A percentile compares a stretch with the other conserved stretches of the same genome.
These are phyloP conservation scores for Fragilaria crotonensis DNA, from an alignment of 108 stramenopile species.

Conservation along the genomic window DNA sequence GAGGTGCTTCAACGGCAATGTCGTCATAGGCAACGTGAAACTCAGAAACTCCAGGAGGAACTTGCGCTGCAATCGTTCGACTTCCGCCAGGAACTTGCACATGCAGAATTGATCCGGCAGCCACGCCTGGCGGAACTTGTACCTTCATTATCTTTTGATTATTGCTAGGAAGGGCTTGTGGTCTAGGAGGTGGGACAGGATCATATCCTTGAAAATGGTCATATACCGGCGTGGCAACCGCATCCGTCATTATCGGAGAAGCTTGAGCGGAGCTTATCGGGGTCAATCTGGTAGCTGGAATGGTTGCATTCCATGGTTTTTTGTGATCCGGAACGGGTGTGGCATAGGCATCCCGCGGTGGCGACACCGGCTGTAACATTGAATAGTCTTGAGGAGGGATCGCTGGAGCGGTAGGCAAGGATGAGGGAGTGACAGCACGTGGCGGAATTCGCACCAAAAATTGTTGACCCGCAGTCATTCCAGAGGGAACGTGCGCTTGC, in stretches of 20 bases:
- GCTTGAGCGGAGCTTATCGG: not conserved
- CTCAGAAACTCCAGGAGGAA: conserved; percentile 27
- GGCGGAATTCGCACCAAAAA: conserved; percentile 26
- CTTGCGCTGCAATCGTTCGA: conserved; percentile 21
- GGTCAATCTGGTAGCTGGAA: no score
- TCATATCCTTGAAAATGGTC: not conserved
- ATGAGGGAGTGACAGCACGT: not conserved
- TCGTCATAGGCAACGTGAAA: conserved; percentile 37
- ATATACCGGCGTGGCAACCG: conserved; percentile 1
- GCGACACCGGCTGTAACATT: no score
- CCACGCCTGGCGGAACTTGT: conserved; percentile 21
- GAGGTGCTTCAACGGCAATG: not conserved
- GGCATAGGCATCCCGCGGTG: no score
- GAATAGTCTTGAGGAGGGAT: no score
- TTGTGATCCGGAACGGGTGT: no score
- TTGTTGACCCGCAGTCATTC: conserved; percentile 12
- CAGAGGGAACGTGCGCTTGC: conserved; percentile 13
- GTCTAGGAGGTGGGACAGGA: not conserved
- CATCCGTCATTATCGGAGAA: not conserved
- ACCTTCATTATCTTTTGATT: conserved; percentile 19
- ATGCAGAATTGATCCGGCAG: conserved; percentile 29
- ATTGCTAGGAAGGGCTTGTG: conserved; percentile 5
- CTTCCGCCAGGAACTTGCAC: conserved; percentile 38
- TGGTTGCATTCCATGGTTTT: no score
- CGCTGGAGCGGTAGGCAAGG: conserved; percentile 1